Evolutionary conservation across 495 filamentous ascomycete species (phyloP).

Genomic region (Penicillium subrubescens): DNA sequence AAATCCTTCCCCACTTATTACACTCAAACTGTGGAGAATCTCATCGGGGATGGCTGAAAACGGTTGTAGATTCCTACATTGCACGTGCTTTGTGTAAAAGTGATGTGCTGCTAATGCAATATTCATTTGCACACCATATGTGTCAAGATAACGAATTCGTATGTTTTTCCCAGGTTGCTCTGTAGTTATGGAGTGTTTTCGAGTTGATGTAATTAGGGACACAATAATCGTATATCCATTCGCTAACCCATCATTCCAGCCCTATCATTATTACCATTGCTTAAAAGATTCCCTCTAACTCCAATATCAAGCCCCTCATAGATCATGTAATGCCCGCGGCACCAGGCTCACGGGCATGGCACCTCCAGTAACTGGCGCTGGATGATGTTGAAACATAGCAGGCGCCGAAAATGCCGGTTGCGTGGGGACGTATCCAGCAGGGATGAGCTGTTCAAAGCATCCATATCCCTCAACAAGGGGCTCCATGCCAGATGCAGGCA

Average conservation of each 20-base stretch:
- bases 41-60: not conserved
- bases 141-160: not conserved
- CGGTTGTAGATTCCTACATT: not conserved
- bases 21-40: not conserved
- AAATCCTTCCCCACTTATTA: not conserved
- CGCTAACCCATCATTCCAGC: not conserved
- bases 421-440: constrained; percentile 17
- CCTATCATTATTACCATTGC: not conserved
- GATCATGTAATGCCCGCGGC: constrained; percentile 33
- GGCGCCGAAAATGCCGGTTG: constrained; percentile 16
- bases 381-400: constrained; percentile 23
- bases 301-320: constrained; percentile 9
- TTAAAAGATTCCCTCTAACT: not conserved
- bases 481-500: constrained; percentile 22
- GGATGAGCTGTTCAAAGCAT: constrained; percentile 31
- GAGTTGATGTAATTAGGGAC: not conserved
- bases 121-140: not conserved
- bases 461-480: constrained; percentile 27
- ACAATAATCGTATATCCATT: not conserved
- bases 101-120: not conserved
- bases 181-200: not conserved
- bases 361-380: constrained; percentile 23
- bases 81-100: not conserved
- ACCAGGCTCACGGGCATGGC: constrained; percentile 32
- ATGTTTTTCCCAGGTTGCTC: not conserved